Percentiles rank a stretch among this genome's conserved stretches.
Evolutionary conservation across 768 basidiomycete species (phyloP).

Genomic region (Agrocybe pediades): DNA sequence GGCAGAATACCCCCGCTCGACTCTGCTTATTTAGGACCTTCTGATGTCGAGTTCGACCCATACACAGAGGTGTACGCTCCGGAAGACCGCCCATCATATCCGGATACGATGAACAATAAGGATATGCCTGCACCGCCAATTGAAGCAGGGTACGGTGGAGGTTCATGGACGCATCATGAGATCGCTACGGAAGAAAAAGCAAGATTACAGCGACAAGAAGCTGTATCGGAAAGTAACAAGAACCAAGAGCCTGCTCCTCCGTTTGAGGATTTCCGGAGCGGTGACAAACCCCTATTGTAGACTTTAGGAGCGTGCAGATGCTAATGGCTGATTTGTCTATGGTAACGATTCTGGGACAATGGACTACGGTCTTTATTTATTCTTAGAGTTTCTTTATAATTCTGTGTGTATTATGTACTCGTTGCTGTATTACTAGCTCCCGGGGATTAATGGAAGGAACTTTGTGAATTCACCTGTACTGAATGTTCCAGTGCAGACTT

Average conservation of each 20-base stretch:
- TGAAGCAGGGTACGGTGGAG: slow-evolving; percentile 36
- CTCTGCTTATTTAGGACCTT: slow-evolving; percentile 8
- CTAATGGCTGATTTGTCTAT: too few species aligned
- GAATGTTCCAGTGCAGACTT: too few species aligned
- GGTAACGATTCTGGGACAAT: too few species aligned
- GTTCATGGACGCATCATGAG: slow-evolving; percentile 35
- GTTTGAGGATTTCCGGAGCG: neutral
- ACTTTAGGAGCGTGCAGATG: too few species aligned
- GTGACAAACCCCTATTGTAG: too few species aligned
- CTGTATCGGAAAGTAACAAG: neutral
- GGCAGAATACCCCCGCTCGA: slow-evolving; percentile 9
- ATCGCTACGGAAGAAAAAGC: slow-evolving; percentile 34
- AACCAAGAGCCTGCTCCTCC: neutral
- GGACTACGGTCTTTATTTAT: too few species aligned
- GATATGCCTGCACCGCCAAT: slow-evolving; percentile 17
- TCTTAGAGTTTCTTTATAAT: too few species aligned
- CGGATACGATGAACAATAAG: slow-evolving; percentile 5
- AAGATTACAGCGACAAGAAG: neutral
- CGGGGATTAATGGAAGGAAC: too few species aligned
- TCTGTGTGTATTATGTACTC: neutral
- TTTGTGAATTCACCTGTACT: too few species aligned
- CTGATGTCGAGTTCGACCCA: slow-evolving; percentile 38
- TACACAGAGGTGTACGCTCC: slow-evolving; percentile 30
- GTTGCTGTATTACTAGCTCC: neutral
- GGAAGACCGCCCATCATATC: slow-evolving; percentile 11